A percentile compares a stretch with the other conserved stretches of the same genome.
phyloP scores from a whole-genome alignment of 176 grass and related monocot species.

The Tuctoria greenei region DNA sequence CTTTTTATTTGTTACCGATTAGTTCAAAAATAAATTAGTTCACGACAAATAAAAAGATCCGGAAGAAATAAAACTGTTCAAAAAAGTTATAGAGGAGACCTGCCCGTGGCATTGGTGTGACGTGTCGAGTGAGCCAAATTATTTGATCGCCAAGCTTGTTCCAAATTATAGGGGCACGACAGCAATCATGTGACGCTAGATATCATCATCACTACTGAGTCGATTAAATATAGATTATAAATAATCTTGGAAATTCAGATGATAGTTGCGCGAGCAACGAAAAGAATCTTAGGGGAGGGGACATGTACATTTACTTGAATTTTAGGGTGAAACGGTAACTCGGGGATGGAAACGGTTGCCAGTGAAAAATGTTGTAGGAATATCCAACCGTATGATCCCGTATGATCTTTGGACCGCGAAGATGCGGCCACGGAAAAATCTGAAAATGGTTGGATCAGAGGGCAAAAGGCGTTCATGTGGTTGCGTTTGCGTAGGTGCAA shows the following conservation, averaged over 20 bases:
- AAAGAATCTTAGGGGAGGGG: not conserved
- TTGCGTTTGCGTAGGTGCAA: slow-evolving; percentile 22
- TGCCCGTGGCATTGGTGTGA: slow-evolving; percentile 20
- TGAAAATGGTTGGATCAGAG: slow-evolving; percentile 44
- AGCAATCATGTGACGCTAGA: slow-evolving; percentile 24
- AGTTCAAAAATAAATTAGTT: too few species aligned
- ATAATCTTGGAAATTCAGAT: not conserved
- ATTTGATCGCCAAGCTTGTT: slow-evolving; percentile 10
- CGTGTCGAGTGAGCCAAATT: slow-evolving; percentile 42
- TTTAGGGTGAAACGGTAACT: too few species aligned
- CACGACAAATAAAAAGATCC: too few species aligned
- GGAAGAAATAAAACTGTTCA: too few species aligned
- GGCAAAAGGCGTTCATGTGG: slow-evolving; percentile 18
- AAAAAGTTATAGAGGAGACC: slow-evolving; percentile 36
- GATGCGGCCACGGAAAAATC: slow-evolving; percentile 16
- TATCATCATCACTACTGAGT: not conserved
- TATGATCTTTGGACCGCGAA: not conserved
- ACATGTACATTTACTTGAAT: too few species aligned
- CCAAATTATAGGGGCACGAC: slow-evolving; percentile 26
- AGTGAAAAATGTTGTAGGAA: not conserved
- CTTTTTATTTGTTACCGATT: too few species aligned
- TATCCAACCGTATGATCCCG: slow-evolving; percentile 13
- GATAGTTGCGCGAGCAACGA: not conserved
- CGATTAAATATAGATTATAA: not conserved
- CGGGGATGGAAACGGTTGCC: not conserved